These are phyloP conservation scores for Argentina anserina DNA, from an alignment of 306 rosid species.

Conservation along the genomic window DNA sequence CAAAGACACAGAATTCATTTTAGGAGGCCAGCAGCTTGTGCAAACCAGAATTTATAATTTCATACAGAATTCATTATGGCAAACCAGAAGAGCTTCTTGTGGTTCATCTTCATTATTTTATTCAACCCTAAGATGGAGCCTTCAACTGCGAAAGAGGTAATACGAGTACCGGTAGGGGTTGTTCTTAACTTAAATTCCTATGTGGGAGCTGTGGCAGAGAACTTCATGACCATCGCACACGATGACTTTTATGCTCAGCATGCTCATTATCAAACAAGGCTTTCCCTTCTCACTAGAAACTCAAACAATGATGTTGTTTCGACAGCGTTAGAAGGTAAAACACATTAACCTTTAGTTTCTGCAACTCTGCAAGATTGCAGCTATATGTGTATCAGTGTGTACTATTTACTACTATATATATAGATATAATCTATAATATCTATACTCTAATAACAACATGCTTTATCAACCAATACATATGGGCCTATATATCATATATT, in stretches of 20 bases:
- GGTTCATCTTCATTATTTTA: not conserved
- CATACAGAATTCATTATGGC: not conserved
- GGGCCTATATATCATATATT: no score
- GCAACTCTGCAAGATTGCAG: no score
- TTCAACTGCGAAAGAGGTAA: not conserved
- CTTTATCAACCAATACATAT: no score
- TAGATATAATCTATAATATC: no score
- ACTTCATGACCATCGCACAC: slow-evolving; percentile 24
- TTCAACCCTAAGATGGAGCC: not conserved
- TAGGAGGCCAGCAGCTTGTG: not conserved
- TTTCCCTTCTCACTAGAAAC: not conserved
- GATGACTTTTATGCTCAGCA: slow-evolving; percentile 26
- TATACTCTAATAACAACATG: no score
- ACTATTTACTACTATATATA: no score
- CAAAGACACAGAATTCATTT: no score
- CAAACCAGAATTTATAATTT: no score
- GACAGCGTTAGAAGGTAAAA: slow-evolving; percentile 31
- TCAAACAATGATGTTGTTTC: slow-evolving; percentile 22
- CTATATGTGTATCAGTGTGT: no score
- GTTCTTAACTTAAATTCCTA: slow-evolving; percentile 26
- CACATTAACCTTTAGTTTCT: not conserved
- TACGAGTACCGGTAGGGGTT: slow-evolving; percentile 22
- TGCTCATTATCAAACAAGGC: slow-evolving; percentile 17
- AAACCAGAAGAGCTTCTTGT: not conserved
- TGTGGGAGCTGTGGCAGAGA: slow-evolving; percentile 13